phyloP scores from a whole-genome alignment of 2,329 filamentous ascomycete species.

The Neonectria neomacrospora region DNA sequence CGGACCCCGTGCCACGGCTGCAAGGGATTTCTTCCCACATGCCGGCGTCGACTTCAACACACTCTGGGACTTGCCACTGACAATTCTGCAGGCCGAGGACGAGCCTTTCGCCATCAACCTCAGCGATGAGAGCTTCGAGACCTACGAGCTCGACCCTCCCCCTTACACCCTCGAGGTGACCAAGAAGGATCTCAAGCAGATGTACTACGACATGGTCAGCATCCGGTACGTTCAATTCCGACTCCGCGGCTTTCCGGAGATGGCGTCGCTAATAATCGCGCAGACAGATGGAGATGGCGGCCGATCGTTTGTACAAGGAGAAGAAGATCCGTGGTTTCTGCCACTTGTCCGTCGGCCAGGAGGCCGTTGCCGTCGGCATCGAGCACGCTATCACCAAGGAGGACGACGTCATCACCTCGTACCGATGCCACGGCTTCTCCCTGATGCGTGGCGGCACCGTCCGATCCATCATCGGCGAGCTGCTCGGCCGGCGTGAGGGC shows the following conservation, averaged over 20 bases:
- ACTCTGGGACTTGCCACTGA: slow-evolving; percentile 30
- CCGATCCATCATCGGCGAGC: slow-evolving; percentile 93
- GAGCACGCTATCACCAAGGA: slow-evolving; percentile 92
- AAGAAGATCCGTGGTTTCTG: slow-evolving; percentile 99
- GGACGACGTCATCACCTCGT: slow-evolving; percentile 97
- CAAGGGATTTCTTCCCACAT: slow-evolving; percentile 15
- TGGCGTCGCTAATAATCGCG: slow-evolving; percentile 46
- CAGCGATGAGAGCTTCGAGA: slow-evolving; percentile 99
- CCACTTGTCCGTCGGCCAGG: slow-evolving; percentile 96
- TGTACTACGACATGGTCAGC: slow-evolving; percentile 98
- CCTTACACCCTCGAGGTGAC: slow-evolving; percentile 92
- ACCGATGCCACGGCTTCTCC: slow-evolving; percentile 98
- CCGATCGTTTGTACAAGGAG: slow-evolving; percentile 99
- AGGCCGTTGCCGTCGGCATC: slow-evolving; percentile 96
- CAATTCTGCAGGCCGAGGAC: slow-evolving; percentile 79
- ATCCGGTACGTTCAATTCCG: slow-evolving; percentile 74
- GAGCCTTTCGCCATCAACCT: slow-evolving; percentile 92
- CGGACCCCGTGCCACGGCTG: slow-evolving; percentile 19
- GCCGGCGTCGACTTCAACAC: not conserved
- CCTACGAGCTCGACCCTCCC: slow-evolving; percentile 97
- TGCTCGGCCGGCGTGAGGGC: slow-evolving; percentile 93
- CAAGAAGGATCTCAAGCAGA: slow-evolving; percentile 98
- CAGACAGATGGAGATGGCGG: slow-evolving; percentile 99
- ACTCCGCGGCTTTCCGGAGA: not conserved
- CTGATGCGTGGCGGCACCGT: slow-evolving; percentile 94